These are phyloP conservation scores for Boletellus ananas DNA, from an alignment of 768 basidiomycete species.

Conservation along the genomic window DNA sequence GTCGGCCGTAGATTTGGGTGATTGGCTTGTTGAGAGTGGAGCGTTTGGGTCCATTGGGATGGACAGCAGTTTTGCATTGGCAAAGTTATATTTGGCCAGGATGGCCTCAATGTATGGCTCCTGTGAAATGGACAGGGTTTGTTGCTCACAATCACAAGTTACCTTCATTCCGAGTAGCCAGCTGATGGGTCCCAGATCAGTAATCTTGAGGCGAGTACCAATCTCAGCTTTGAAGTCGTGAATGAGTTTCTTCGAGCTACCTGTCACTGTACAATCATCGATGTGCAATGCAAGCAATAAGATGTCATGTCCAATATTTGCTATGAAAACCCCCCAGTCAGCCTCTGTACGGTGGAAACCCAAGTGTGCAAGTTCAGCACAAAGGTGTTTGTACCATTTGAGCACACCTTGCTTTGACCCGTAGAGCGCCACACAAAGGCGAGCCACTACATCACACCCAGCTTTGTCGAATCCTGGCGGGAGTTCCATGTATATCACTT, in stretches of 20 bases:
- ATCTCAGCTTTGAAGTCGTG: background rate
- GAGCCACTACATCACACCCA: background rate
- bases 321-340: background rate
- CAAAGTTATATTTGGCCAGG: background rate
- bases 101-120: background rate
- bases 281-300: background rate
- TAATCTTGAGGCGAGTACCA: background rate
- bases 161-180: background rate
- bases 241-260: background rate
- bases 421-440: background rate
- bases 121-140: background rate
- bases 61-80: no score
- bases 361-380: background rate
- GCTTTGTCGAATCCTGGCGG: background rate
- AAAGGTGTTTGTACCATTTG: background rate
- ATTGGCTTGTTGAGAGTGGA: no score
- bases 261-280: slow-evolving; percentile 1
- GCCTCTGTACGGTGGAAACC: no score
- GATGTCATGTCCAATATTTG: background rate
- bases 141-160: background rate
- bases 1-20: no score
- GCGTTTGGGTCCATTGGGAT: no score
- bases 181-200: background rate
- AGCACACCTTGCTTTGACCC: background rate
- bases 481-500: slow-evolving; percentile 8